Base-by-base conservation (phyloP, 1,284 basidiomycete genomes). In the Pulveroboletus sp. region DNA sequence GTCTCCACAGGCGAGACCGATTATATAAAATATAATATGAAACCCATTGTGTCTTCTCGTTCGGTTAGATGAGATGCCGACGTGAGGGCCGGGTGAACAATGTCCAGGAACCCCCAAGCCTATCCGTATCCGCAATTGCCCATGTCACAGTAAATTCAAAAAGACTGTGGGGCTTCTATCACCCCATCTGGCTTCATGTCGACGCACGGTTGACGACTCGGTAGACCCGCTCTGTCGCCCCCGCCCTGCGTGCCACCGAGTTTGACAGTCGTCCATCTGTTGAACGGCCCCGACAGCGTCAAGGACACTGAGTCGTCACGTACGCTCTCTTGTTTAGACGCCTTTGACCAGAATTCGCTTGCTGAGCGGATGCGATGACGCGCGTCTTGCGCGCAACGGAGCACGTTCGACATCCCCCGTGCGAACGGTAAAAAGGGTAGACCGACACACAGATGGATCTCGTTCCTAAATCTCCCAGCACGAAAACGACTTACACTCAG, bases 31-130 rank as follows among this genome's bases (percentile, higher is more conserved):
- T 35, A 35, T 6, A 45, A 40, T 11, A n/a, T 36, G 42, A 50
- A 19, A 57, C 26, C 65, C 35, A 63, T 62, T 52, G 40, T 47
- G 42, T 52, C 52, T 50, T 61, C 43, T 45, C 51, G 49, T 49
- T 48, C 57, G 51, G 42, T 17, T 43, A 57, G 59, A 65, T 59
- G 32, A 58, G 59, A 61, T 59, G 53, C 51, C 50, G 19, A 56
- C 51, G 35, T n/a, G 43, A 29, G 33, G 32, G 6, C 32, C 33
- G 41, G 19, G 19, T 29, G 35, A 52, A 54, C 53, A 37, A 63
- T 63, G 60, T 41, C 51, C 63, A 63, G 61, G 61, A 61, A 63
- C 39, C 8, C 39, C 16, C 36, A 17, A 37, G 8, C 36, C 13
- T 15, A 35, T 35, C 35, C 12, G 12, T 12, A 35, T 13, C 13